Percentiles rank a stretch among this genome's conserved stretches.
Conservation (phyloP, 129 eudicot genomes). For the Centrapalus pauciflorus region DNA sequence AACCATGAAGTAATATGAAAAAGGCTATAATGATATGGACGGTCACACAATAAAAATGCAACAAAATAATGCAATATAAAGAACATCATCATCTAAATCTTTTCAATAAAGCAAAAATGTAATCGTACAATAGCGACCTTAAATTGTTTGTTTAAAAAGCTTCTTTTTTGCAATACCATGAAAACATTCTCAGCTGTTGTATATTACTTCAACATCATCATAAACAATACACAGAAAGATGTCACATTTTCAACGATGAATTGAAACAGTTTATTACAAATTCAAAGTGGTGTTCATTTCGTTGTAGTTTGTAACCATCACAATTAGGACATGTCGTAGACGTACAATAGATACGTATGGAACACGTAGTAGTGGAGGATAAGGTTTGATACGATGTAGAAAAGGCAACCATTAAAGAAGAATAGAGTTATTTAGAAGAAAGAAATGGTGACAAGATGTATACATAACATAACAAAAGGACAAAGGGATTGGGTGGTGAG, state of each 20-base stretch:
- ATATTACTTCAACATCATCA: background rate
- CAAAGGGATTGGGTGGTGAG: conserved; percentile 19
- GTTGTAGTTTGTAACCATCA: conserved; percentile 12
- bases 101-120: too few relatives aligned
- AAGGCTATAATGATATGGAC: too few relatives aligned
- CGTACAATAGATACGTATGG: background rate
- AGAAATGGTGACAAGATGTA: conserved; percentile 20
- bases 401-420: background rate
- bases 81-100: too few relatives aligned
- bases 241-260: background rate
- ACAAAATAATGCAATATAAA: too few relatives aligned
- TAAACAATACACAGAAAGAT: background rate
- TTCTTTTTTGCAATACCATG: background rate
- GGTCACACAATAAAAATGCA: too few relatives aligned
- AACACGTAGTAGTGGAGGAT: background rate
- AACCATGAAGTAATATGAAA: too few relatives aligned
- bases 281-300: background rate
- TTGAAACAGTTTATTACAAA: background rate
- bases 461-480: conserved; percentile 12
- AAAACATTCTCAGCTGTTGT: too few relatives aligned
- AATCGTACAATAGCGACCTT: background rate
- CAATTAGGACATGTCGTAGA: background rate
- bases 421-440: background rate
- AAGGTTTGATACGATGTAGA: background rate
- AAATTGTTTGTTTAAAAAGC: background rate